Evolutionary conservation across 495 filamentous ascomycete species (phyloP), one percentile per base, ranked within the genome.

Genomic region (Hyphodiscus hymeniophilus): DNA sequence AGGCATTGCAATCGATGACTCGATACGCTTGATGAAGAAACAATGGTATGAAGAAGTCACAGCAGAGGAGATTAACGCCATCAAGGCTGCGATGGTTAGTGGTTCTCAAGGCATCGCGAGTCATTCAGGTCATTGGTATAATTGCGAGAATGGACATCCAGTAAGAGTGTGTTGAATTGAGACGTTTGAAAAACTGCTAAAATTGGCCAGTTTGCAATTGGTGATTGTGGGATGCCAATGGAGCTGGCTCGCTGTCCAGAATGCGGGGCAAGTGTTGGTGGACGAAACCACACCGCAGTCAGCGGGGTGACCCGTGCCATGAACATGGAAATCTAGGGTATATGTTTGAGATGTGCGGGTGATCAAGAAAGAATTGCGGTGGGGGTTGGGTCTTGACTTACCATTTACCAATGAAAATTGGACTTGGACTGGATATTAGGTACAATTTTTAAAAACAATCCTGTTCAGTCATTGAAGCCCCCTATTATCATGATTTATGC

Each of bases 221-320:
- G 76, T 2, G 74, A 79, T 42, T 81, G 77, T 57, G 77, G 75
- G 8, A 68, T 66, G 62, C 73, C 76, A 3, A 73, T 80, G 70
- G 39, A 81, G 57, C 41, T 47, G 44, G 57, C 75, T 10, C 33
- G 45, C 15, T 82, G 76, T 52, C 78, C 79, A 1, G 63, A 78
- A 48, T 80, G 75, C 50, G 67, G 67, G 17, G 64, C 63, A 8
- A 38, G 57, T 16, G 66, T 80, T 32, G 76, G 74, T 35, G 76
- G 75, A 0, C 28, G 60, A 17, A 1, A 67, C 26, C 70, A 80
- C 64, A 24, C 38, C 17, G 26, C 66, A 52, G 65, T 54, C 3
- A 63, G 48, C 2, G 77, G 72, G 0, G 73, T 79, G 8, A 54
- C 46, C 7, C 36, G 51, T 38, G 46, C 46, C 33, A 50, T 28